Conservation (phyloP, 1,284 basidiomycete genomes). For the Puccinia horiana region DNA sequence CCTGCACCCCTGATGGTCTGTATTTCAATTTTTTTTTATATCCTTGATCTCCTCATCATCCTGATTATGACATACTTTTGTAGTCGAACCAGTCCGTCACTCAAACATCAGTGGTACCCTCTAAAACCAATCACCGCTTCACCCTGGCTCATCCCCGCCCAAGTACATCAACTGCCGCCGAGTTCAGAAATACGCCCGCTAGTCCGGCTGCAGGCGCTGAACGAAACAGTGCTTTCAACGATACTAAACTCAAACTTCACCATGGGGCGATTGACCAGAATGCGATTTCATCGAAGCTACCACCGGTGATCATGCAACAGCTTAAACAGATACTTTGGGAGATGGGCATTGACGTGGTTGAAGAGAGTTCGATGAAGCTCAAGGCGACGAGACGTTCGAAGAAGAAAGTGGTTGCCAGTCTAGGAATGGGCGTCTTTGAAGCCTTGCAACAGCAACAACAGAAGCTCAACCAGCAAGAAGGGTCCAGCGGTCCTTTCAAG, state of each 20-base stretch:
- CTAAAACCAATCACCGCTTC: constrained; percentile 18
- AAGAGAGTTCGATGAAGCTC: constrained; percentile 80
- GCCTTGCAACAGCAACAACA: constrained; percentile 54
- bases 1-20: constrained; percentile 6
- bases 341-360: constrained; percentile 87
- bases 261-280: constrained; percentile 90
- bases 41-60: not conserved
- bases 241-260: constrained; percentile 75
- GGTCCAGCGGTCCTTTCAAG: constrained; percentile 11
- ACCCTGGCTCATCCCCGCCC: constrained; percentile 52
- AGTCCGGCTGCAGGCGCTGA: constrained; percentile 46
- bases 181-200: constrained; percentile 45
- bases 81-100: constrained; percentile 5
- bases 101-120: constrained; percentile 12
- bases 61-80: not conserved
- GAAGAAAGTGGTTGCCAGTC: constrained; percentile 55
- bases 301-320: constrained; percentile 82
- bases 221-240: constrained; percentile 58
- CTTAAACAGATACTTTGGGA: constrained; percentile 74
- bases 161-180: constrained; percentile 47
- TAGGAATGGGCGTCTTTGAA: constrained; percentile 56
- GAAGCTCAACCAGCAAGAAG: constrained; percentile 65
- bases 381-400: constrained; percentile 55
- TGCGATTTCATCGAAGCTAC: constrained; percentile 80
- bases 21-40: not conserved